Base-by-base conservation (phyloP, 1,284 basidiomycete genomes). In the Sparassis latifolia region DNA sequence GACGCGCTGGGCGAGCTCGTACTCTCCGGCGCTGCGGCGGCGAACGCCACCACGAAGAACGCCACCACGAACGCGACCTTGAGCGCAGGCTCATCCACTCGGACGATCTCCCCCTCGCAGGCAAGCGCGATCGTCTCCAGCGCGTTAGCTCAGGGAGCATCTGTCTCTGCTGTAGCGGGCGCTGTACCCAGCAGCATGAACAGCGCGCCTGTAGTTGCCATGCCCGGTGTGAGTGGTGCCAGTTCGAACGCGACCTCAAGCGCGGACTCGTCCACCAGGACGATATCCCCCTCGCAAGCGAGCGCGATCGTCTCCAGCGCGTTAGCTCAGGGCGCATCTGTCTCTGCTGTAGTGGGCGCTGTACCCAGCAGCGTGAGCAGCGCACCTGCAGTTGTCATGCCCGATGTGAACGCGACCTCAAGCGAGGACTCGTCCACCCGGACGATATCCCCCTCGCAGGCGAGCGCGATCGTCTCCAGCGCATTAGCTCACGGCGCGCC, bases 1-100 rank as follows among this genome's bases (percentile, higher is more conserved):
- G 74, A 85, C 65, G 61, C 68, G 52, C 66, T 87, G 59, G 71
- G 72, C 50, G 64, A 73, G 54, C 65, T 81, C 51, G 71, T 72
- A 20, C 73, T 72, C 52, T 61, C 66, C 35, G 58, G 55, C 12
- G 53, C 58, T 33, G 31, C 44, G 27, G 4, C 9, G 5, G 30
- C 10, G n/a, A 45, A n/a, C 7, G 51, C 52, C 28, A 48, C 40
- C 42, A 40, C 55, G 3, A 30, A 51, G 3, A 27, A 29, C 37
- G 5, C 31, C 31, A 46, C 32, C 40, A 10, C 29, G 30, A 42
- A 48, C 40, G 42, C 42, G 7, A 41, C 55, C 41, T 33, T 30
- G 5, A 37, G 42, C 33, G 44, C 37, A 27, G 48, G 48, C 47
- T 52, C 56, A 4, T 50, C 52, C 28, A 59, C 58, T 28, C 48